phyloP scores from a whole-genome alignment of 371 early-diverging fungal species.

The Chytridiales sp. region DNA sequence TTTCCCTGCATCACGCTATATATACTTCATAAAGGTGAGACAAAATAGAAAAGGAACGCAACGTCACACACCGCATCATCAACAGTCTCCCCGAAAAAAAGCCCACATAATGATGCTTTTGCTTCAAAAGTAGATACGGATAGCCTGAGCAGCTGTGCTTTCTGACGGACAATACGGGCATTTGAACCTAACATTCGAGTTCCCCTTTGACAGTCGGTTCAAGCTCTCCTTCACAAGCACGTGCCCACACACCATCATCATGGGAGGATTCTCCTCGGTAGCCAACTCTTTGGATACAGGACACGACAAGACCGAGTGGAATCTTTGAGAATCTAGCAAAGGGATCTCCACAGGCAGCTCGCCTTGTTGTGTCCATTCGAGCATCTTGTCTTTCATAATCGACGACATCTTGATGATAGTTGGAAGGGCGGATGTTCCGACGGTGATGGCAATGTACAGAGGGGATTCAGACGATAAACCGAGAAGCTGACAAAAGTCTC shows the following conservation, averaged over 20 bases:
- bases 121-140: constrained; percentile 76
- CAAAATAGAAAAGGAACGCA: too few relatives aligned
- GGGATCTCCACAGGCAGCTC: constrained; percentile 93
- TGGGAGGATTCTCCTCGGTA: constrained; percentile 93
- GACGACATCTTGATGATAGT: constrained; percentile 83
- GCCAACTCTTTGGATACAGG: constrained; percentile 96
- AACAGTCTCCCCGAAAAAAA: neutral
- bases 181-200: constrained; percentile 70
- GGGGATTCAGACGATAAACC: constrained; percentile 79
- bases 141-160: constrained; percentile 73
- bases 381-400: constrained; percentile 76
- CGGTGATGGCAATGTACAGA: constrained; percentile 72
- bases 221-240: constrained; percentile 91
- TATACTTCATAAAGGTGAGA: too few relatives aligned
- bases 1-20: too few relatives aligned
- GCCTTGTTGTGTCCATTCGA: constrained; percentile 83
- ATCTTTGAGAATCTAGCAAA: constrained; percentile 74
- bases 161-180: constrained; percentile 96
- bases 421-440: constrained; percentile 89
- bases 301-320: constrained; percentile 96
- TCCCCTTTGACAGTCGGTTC: constrained; percentile 71
- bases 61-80: neutral
- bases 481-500: constrained; percentile 82
- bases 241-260: constrained; percentile 98
- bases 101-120: neutral